phyloP scores from a whole-genome alignment of 2,329 filamentous ascomycete genomes.

The Huntiella savannae region DNA sequence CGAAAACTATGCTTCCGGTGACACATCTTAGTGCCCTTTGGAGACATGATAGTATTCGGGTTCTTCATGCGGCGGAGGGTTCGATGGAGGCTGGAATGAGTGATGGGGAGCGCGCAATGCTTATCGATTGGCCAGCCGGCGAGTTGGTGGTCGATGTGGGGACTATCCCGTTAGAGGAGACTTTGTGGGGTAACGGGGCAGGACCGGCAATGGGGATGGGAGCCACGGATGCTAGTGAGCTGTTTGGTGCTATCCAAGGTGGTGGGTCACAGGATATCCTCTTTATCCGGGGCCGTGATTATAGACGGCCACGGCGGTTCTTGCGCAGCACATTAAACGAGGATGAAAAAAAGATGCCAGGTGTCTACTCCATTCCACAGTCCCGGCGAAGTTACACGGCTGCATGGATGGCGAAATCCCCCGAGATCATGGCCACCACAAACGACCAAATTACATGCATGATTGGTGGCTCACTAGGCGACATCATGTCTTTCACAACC shows the following conservation, averaged over 20 bases:
- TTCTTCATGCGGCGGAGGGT: not conserved
- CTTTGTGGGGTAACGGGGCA: too few species aligned
- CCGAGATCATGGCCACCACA: slow-evolving; percentile 49
- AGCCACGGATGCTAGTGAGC: slow-evolving; percentile 76
- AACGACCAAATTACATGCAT: slow-evolving; percentile 34
- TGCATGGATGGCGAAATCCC: slow-evolving; percentile 80
- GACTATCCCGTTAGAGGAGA: too few species aligned
- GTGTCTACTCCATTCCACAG: slow-evolving; percentile 45
- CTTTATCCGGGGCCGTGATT: not conserved
- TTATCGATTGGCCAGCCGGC: too few species aligned
- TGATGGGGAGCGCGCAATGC: not conserved
- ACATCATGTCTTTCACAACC: slow-evolving; percentile 55
- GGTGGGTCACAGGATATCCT: slow-evolving; percentile 70
- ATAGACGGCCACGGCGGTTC: not conserved
- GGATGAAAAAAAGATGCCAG: not conserved
- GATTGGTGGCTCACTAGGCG: slow-evolving; percentile 63
- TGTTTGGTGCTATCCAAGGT: slow-evolving; percentile 65
- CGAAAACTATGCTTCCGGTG: not conserved
- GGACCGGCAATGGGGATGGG: slow-evolving; percentile 37
- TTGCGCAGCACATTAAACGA: not conserved
- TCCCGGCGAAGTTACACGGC: slow-evolving; percentile 53
- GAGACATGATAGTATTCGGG: not conserved
- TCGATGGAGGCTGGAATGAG: not conserved
- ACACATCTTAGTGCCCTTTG: not conserved
- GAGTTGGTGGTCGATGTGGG: too few species aligned